Percentiles rank a stretch among this genome's conserved stretches.
These are phyloP conservation scores for Paramecium sonneborni DNA, from an alignment of 73 alveolate genomes.

Conservation along the genomic window DNA sequence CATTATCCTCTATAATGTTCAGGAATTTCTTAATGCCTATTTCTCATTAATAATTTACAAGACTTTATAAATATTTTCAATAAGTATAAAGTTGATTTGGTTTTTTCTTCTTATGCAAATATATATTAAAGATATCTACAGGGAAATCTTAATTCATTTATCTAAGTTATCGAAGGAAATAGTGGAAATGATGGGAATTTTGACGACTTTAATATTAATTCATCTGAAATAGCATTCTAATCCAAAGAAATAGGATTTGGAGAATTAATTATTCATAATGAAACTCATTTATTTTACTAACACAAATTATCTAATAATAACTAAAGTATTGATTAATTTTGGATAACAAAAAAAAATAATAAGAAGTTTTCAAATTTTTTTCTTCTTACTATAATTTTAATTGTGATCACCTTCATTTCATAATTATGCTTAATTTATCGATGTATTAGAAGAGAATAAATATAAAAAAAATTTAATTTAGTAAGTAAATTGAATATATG, in stretches of 20 bases:
- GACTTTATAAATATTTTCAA: neutral
- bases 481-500: neutral
- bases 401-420: neutral
- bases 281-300: neutral
- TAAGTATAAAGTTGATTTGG: conserved; percentile 26
- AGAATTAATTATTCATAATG: neutral
- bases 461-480: neutral
- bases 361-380: no score
- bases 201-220: neutral
- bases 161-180: neutral
- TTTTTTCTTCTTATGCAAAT: conserved; percentile 16
- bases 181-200: neutral
- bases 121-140: neutral
- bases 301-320: neutral
- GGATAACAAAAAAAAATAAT: no score
- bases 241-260: neutral
- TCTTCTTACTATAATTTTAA: neutral
- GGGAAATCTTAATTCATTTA: neutral
- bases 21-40: neutral
- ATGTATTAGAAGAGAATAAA: neutral
- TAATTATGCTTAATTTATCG: neutral
- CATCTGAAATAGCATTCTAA: neutral
- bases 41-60: neutral
- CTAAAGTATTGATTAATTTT: neutral
- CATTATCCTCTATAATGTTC: conserved; percentile 17